Evolutionary conservation across 495 filamentous ascomycete species (phyloP).

Genomic region (Aspergillus steynii): DNA sequence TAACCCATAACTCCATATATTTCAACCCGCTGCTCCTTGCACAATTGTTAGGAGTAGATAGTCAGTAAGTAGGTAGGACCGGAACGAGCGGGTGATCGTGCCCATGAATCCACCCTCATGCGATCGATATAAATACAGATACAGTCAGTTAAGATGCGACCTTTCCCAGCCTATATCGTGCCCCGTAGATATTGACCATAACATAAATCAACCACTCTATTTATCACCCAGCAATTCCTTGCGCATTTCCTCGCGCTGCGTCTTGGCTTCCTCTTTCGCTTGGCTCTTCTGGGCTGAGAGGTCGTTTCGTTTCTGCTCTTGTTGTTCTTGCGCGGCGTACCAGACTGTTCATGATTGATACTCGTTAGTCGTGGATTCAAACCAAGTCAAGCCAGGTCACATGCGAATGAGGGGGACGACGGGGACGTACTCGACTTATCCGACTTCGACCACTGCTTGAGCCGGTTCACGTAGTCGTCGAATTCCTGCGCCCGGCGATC

Average conservation of each 20-base stretch:
- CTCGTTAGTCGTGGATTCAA: background rate
- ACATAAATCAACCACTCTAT: slow-evolving; percentile 12
- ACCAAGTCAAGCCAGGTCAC: too few relatives aligned
- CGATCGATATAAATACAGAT: slow-evolving; percentile 14
- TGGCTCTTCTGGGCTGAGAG: slow-evolving; percentile 49
- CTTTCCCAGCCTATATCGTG: background rate
- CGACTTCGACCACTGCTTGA: slow-evolving; percentile 89
- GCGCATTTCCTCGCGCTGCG: slow-evolving; percentile 59
- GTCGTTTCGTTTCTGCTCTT: slow-evolving; percentile 45
- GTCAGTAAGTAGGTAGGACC: background rate
- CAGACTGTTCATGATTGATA: slow-evolving; percentile 56
- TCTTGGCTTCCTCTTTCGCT: slow-evolving; percentile 50
- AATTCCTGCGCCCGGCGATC: slow-evolving; percentile 77
- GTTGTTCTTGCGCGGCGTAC: slow-evolving; percentile 67
- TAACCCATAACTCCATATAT: background rate
- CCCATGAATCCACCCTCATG: background rate
- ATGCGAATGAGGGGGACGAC: background rate
- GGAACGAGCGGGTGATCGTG: background rate
- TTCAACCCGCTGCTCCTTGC: background rate
- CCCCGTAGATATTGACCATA: background rate
- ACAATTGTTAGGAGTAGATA: background rate
- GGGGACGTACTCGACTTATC: slow-evolving; percentile 72
- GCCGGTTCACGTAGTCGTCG: slow-evolving; percentile 75
- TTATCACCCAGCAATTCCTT: slow-evolving; percentile 46
- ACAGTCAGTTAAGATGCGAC: background rate